phyloP scores from a whole-genome alignment of 108 stramenopile species.

The Pseudonitzschia pungens region DNA sequence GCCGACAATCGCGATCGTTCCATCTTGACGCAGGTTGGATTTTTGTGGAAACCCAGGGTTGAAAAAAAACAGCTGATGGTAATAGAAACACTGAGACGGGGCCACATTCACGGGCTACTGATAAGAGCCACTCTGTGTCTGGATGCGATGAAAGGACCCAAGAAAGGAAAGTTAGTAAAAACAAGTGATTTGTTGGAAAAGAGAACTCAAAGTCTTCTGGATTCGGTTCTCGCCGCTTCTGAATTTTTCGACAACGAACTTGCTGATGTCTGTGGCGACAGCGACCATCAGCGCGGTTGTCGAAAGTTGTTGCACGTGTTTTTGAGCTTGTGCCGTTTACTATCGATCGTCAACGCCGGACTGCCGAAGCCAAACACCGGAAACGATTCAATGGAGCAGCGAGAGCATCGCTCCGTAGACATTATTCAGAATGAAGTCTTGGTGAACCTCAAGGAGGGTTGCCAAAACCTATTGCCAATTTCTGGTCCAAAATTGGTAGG shows the following conservation, averaged over 20 bases:
- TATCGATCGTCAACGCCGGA: slow-evolving; percentile 49
- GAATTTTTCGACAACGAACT: slow-evolving; percentile 18
- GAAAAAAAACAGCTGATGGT: slow-evolving; percentile 36
- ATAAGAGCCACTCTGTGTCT: slow-evolving; percentile 57
- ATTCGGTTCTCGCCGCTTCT: slow-evolving; percentile 26
- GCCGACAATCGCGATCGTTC: slow-evolving; percentile 76
- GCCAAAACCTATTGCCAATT: slow-evolving; percentile 21
- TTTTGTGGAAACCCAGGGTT: slow-evolving; percentile 30
- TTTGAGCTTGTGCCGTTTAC: slow-evolving; percentile 41
- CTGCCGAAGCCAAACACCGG: slow-evolving; percentile 16
- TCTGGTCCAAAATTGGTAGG: slow-evolving; percentile 31
- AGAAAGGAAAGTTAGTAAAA: slow-evolving; percentile 77
- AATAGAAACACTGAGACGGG: slow-evolving; percentile 44
- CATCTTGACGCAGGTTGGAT: slow-evolving; percentile 45
- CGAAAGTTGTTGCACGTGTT: slow-evolving; percentile 30
- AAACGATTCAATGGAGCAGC: slow-evolving; percentile 39
- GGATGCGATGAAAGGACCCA: slow-evolving; percentile 65
- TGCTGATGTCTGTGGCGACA: background rate
- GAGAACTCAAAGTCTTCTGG: slow-evolving; percentile 51
- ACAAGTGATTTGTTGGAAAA: slow-evolving; percentile 43
- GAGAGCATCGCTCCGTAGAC: slow-evolving; percentile 27
- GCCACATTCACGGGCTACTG: slow-evolving; percentile 65
- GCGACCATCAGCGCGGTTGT: background rate
- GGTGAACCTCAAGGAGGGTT: slow-evolving; percentile 12
- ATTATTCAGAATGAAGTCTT: slow-evolving; percentile 15